phyloP scores from a whole-genome alignment of 1,284 basidiomycete genomes.

The Cutaneotrichosporon dermatis region DNA sequence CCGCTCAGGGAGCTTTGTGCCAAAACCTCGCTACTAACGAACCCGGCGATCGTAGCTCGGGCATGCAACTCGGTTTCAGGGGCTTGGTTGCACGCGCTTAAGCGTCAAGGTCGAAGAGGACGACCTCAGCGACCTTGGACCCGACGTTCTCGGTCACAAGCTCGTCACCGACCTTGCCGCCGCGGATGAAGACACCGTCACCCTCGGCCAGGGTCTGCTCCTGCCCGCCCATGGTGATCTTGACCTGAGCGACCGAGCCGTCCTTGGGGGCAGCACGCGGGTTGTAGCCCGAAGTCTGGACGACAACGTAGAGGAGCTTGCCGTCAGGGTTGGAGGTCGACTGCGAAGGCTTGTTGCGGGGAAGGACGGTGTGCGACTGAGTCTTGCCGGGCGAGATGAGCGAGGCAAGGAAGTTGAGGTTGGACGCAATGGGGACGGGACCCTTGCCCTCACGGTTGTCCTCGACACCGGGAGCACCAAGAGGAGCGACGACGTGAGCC shows the following conservation, averaged over 20 bases:
- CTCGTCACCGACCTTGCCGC: constrained; percentile 54
- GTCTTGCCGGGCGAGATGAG: constrained; percentile 58
- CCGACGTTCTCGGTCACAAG: constrained; percentile 57
- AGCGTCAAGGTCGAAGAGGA: constrained; percentile 64
- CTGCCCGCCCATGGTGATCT: constrained; percentile 42
- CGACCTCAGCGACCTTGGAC: constrained; percentile 59
- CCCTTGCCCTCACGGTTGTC: constrained; percentile 62
- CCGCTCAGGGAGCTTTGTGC: too few species aligned
- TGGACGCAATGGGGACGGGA: constrained; percentile 59
- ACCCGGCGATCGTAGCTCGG: too few species aligned
- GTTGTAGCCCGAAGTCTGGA: constrained; percentile 74
- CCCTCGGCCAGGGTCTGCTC: constrained; percentile 57
- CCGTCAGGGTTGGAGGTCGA: constrained; percentile 1
- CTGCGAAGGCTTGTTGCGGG: constrained; percentile 11
- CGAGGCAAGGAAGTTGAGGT: constrained; percentile 56
- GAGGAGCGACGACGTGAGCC: constrained; percentile 66
- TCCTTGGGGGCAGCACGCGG: constrained; percentile 44
- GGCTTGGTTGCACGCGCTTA: background rate
- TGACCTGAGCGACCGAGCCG: constrained; percentile 26
- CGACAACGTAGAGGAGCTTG: constrained; percentile 49
- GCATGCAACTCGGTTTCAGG: too few species aligned
- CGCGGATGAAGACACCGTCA: constrained; percentile 65
- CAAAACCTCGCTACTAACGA: too few species aligned
- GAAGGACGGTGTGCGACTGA: constrained; percentile 58
- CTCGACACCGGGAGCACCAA: constrained; percentile 54